phyloP scores from a whole-genome alignment of 2,329 filamentous ascomycete species.

The Eurotiales sp. region DNA sequence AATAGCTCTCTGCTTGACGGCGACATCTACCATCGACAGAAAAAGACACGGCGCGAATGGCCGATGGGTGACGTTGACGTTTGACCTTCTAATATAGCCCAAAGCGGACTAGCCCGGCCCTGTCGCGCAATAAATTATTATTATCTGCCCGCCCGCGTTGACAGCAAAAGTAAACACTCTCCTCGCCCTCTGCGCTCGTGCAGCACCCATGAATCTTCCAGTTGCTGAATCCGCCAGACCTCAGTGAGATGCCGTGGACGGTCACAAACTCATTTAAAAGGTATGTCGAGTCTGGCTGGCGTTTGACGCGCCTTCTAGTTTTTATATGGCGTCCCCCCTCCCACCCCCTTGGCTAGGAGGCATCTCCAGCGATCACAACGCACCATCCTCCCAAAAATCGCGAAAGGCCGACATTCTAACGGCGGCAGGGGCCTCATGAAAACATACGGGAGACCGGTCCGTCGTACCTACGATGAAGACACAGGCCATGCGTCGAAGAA shows the following conservation, averaged over 20 bases:
- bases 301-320: slow-evolving; percentile 2
- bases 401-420: slow-evolving; percentile 1
- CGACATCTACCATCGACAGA: too few species aligned
- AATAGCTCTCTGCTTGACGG: too few species aligned
- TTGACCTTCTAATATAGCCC: slow-evolving; percentile 12
- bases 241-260: slow-evolving; percentile 46
- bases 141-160: slow-evolving; percentile 9
- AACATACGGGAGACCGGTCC: slow-evolving; percentile 47
- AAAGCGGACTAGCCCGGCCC: slow-evolving; percentile 21
- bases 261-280: slow-evolving; percentile 51
- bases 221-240: neutral
- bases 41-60: slow-evolving; percentile 1
- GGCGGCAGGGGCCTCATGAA: slow-evolving; percentile 45
- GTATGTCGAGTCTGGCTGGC: slow-evolving; percentile 24
- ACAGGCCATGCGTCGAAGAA: slow-evolving; percentile 41
- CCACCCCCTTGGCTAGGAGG: neutral
- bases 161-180: slow-evolving; percentile 13
- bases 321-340: too few species aligned
- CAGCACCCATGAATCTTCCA: neutral
- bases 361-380: too few species aligned
- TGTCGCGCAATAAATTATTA: slow-evolving; percentile 22
- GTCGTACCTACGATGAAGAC: slow-evolving; percentile 47
- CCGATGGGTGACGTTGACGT: slow-evolving; percentile 5
- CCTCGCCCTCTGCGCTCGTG: neutral
- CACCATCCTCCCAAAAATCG: too few species aligned